Conservation (phyloP, 1,284 basidiomycete species). For the Trichosporon faecale region DNA sequence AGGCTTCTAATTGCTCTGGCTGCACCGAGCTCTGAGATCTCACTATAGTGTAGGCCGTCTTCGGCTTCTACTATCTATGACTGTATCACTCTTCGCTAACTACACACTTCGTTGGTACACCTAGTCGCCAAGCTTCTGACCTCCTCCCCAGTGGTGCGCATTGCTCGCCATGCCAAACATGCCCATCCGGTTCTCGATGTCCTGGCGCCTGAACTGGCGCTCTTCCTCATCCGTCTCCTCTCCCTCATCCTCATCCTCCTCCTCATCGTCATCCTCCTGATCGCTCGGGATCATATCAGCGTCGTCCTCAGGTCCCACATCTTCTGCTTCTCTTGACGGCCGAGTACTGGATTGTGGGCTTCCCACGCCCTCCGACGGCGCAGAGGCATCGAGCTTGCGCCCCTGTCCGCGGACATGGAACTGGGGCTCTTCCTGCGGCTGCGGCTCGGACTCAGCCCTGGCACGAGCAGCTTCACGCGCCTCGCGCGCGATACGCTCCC, state of each 20-base stretch:
- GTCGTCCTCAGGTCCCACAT: not conserved
- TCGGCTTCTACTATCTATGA: not conserved
- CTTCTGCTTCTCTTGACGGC: not conserved
- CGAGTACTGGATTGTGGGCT: not conserved
- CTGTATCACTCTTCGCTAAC: not conserved
- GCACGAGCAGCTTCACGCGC: slow-evolving; percentile 23
- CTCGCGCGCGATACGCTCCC: slow-evolving; percentile 34
- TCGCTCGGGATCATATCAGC: slow-evolving; percentile 3
- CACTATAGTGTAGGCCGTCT: no score
- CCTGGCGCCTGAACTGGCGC: slow-evolving; percentile 12
- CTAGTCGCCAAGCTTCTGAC: slow-evolving; percentile 19
- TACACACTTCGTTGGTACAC: not conserved
- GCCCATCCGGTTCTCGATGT: not conserved
- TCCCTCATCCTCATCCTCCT: slow-evolving; percentile 8
- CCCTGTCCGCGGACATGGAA: slow-evolving; percentile 1
- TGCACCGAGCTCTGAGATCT: no score
- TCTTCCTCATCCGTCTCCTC: slow-evolving; percentile 25
- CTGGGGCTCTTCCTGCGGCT: not conserved
- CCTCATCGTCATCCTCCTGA: not conserved
- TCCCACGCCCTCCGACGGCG: not conserved
- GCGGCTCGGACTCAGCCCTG: slow-evolving; percentile 8
- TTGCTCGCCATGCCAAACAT: slow-evolving; percentile 10
- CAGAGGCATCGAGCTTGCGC: not conserved
- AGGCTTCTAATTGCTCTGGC: no score
- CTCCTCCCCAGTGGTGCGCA: slow-evolving; percentile 21